Evolutionary conservation across 176 grass and related monocot species (phyloP).

Genomic region (Eremochloa ophiuroides): DNA sequence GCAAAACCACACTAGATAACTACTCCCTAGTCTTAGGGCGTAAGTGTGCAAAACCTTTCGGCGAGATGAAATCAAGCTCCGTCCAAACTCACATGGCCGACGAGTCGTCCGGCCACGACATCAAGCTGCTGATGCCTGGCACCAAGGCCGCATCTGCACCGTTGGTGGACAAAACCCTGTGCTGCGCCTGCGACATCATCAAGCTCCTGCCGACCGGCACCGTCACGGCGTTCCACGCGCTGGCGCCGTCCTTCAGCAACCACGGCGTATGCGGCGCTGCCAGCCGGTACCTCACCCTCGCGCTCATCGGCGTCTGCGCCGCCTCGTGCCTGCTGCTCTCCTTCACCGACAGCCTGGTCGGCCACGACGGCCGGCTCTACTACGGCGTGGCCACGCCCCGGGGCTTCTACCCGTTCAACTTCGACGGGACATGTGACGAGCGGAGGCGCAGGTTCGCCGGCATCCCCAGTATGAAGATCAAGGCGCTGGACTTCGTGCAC

Average conservation of each 20-base stretch:
- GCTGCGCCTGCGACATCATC: conserved; percentile 20
- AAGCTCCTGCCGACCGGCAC: conserved; percentile 58
- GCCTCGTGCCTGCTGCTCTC: conserved; percentile 40
- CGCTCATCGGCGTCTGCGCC: conserved; percentile 25
- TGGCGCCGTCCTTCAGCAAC: conserved; percentile 63
- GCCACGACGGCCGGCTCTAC: conserved; percentile 42
- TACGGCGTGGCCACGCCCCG: conserved; percentile 46
- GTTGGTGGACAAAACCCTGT: conserved; percentile 40
- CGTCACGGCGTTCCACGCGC: conserved; percentile 36
- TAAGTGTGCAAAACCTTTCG: neutral
- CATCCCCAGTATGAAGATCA: conserved; percentile 12
- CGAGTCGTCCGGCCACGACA: neutral
- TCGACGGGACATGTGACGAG: neutral
- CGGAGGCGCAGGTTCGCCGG: neutral
- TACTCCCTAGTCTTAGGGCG: no score
- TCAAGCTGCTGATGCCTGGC: neutral
- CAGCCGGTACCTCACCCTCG: conserved; percentile 26
- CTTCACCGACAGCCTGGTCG: conserved; percentile 56
- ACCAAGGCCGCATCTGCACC: neutral
- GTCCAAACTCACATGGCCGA: neutral
- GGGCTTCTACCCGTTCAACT: conserved; percentile 49
- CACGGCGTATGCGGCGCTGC: conserved; percentile 33
- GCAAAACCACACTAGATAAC: no score
- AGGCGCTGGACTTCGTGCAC: conserved; percentile 45
- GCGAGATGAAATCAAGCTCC: neutral